Percentiles rank a stretch among this genome's conserved stretches.
Conservation (phyloP, 2,329 filamentous ascomycete genomes). For the Paecilomyces fulvus region DNA sequence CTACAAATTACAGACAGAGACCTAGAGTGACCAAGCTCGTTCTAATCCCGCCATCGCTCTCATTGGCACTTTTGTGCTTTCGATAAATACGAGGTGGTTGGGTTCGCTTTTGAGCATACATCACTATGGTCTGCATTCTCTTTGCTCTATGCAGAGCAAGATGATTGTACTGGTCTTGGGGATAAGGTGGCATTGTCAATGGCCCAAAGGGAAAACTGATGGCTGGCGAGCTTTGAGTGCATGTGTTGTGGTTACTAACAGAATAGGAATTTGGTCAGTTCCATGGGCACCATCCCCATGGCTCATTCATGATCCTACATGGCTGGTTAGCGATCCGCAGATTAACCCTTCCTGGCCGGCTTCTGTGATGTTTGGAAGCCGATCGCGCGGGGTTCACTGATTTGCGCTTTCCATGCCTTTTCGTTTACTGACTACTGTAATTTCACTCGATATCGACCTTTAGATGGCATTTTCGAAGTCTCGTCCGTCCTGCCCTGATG, state of each 20-base stretch:
- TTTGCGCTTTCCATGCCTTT: background rate
- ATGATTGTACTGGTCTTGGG: background rate
- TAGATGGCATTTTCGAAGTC: constrained; percentile 37
- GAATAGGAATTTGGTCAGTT: background rate
- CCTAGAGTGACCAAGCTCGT: constrained; percentile 36
- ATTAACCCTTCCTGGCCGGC: background rate
- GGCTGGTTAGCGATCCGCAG: background rate
- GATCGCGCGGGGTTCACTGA: background rate
- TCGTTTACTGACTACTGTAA: background rate
- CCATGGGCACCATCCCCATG: background rate
- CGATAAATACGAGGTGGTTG: constrained; percentile 22
- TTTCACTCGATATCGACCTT: background rate
- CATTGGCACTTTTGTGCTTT: constrained; percentile 11
- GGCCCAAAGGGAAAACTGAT: background rate
- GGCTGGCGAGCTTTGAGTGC: background rate
- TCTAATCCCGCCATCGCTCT: constrained; percentile 33
- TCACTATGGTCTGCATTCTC: background rate
- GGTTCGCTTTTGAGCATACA: constrained; percentile 42
- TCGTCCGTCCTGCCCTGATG: constrained; percentile 33
- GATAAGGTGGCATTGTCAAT: background rate
- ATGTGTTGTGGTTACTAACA: background rate
- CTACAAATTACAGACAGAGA: constrained; percentile 36
- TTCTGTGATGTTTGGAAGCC: background rate
- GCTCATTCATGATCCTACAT: background rate
- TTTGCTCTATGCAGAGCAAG: background rate